Conservation (phyloP, 306 rosid species). For the Rubus parviflorus region DNA sequence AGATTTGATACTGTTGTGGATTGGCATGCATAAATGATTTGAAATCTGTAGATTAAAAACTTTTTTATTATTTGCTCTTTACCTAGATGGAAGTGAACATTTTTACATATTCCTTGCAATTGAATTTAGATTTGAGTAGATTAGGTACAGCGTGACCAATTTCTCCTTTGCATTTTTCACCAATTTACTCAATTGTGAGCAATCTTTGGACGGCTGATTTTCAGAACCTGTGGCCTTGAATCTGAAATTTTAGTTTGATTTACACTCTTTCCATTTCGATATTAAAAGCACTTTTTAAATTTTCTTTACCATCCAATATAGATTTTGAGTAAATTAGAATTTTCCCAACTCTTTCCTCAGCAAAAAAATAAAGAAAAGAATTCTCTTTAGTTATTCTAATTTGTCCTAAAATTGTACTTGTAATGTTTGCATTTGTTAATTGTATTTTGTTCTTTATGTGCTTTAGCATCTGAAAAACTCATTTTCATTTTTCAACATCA, state of each 20-base stretch:
- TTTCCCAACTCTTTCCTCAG: neutral
- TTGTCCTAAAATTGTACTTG: neutral
- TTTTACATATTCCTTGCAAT: neutral
- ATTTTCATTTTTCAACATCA: conserved; percentile 2
- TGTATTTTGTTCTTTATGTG: neutral
- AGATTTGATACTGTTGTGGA: neutral
- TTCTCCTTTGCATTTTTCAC: neutral
- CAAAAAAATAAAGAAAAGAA: neutral
- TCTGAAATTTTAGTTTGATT: neutral
- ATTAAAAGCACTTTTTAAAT: neutral
- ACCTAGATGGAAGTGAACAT: neutral
- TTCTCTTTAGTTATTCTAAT: neutral
- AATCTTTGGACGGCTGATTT: neutral
- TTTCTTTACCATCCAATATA: neutral
- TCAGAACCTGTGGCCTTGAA: neutral
- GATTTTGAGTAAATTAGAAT: neutral
- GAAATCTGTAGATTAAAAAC: neutral
- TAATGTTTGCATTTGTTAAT: neutral
- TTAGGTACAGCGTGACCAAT: neutral
- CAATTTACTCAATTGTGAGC: neutral
- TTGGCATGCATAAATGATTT: neutral
- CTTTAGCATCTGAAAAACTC: neutral
- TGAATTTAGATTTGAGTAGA: neutral
- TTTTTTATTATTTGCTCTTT: neutral
- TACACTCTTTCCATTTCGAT: conserved; percentile 3